A percentile compares a stretch with the other conserved stretches of the same genome.
Evolutionary conservation across 2,329 filamentous ascomycete genomes (phyloP).

Genomic region (Albophoma yamanashiensis): DNA sequence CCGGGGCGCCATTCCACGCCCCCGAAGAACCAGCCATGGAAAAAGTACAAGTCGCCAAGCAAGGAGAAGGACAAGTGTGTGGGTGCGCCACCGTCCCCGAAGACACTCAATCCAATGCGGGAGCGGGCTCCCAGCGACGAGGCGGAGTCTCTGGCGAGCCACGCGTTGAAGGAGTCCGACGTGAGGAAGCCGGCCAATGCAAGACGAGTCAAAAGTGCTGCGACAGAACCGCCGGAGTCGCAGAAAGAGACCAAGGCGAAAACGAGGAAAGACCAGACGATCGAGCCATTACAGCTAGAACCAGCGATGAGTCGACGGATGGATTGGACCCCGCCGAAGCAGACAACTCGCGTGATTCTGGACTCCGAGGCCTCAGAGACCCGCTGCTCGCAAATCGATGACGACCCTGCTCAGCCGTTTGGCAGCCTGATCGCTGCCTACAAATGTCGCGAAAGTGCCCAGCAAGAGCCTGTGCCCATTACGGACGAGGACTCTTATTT

Average conservation of each 20-base stretch:
- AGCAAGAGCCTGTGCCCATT: slow-evolving; percentile 4
- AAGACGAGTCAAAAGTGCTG: slow-evolving; percentile 8
- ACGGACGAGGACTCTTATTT: slow-evolving; percentile 19
- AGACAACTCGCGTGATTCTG: slow-evolving; percentile 19
- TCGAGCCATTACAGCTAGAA: slow-evolving; percentile 28
- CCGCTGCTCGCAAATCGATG: slow-evolving; percentile 2
- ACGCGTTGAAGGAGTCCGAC: neutral
- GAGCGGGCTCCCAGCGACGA: slow-evolving; percentile 3
- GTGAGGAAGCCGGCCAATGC: slow-evolving; percentile 6
- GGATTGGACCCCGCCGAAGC: slow-evolving; percentile 58
- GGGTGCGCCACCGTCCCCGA: neutral
- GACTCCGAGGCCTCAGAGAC: slow-evolving; percentile 19
- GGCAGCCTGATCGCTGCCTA: slow-evolving; percentile 31
- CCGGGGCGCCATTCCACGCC: neutral
- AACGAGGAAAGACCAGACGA: slow-evolving; percentile 7
- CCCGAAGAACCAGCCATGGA: slow-evolving; percentile 21
- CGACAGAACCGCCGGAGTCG: slow-evolving; percentile 15
- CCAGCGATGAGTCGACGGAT: slow-evolving; percentile 43
- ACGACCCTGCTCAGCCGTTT: slow-evolving; percentile 24
- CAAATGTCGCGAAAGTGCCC: slow-evolving; percentile 19
- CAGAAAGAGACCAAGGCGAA: slow-evolving; percentile 7
- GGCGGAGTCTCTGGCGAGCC: neutral
- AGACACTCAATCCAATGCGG: neutral
- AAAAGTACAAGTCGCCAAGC: slow-evolving; percentile 20
- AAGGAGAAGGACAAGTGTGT: neutral